These are phyloP conservation scores for Mortierella sp. DNA, from an alignment of 371 early-diverging fungal genomes.

Conservation along the genomic window DNA sequence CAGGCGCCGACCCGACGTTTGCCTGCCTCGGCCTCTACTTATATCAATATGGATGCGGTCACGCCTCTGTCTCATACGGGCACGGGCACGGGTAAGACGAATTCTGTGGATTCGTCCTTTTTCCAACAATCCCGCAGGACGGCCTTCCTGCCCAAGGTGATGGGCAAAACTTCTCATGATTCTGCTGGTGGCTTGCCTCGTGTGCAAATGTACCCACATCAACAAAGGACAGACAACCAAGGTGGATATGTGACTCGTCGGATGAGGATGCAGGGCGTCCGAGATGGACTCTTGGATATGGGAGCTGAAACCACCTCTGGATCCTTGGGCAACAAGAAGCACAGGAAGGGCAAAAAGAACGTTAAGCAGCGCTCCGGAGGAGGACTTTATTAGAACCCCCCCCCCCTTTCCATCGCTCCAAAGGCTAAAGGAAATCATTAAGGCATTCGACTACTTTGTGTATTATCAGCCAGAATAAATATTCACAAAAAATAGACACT, in stretches of 20 bases:
- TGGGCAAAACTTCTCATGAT: constrained; percentile 60
- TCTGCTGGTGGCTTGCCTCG: constrained; percentile 59
- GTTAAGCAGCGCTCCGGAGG: constrained; percentile 76
- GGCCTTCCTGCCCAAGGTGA: constrained; percentile 59
- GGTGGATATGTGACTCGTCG: constrained; percentile 51
- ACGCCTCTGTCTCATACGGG: constrained; percentile 57
- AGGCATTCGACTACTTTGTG: neutral
- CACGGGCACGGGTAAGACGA: constrained; percentile 63
- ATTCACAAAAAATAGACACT: neutral
- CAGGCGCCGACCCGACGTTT: constrained; percentile 62
- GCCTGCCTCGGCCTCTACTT: constrained; percentile 64
- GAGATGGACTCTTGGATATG: constrained; percentile 50
- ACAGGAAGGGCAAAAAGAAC: constrained; percentile 86
- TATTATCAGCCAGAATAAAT: neutral
- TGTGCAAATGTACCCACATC: constrained; percentile 72
- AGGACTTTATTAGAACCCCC: constrained; percentile 58
- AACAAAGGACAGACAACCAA: constrained; percentile 60
- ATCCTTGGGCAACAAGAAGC: constrained; percentile 68
- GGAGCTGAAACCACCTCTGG: constrained; percentile 56
- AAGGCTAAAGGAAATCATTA: neutral
- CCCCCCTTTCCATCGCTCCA: no score
- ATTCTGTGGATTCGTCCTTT: constrained; percentile 73
- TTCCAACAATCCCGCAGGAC: constrained; percentile 60
- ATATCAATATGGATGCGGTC: constrained; percentile 54
- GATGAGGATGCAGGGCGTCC: constrained; percentile 30